Evolutionary conservation across 2,329 filamentous ascomycete genomes (phyloP).

Genomic region (Westerdykella sp.): DNA sequence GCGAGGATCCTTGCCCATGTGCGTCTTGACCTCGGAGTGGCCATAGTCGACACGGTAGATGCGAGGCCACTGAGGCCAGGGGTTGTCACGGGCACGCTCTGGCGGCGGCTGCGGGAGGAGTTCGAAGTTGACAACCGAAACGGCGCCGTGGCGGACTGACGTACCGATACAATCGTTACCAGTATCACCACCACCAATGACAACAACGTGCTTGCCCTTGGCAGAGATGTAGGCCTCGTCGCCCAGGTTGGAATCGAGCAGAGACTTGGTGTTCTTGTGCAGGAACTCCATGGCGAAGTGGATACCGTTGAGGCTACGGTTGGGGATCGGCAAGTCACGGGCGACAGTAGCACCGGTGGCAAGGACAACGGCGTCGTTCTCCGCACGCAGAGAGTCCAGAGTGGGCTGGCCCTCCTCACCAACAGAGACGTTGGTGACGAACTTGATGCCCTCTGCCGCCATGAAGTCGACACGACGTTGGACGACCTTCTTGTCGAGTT

Average conservation of each 20-base stretch:
- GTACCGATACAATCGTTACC: constrained; percentile 98
- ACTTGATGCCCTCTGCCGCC: constrained; percentile 78
- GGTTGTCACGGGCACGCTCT: constrained; percentile 88
- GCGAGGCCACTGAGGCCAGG: constrained; percentile 96
- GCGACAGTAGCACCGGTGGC: constrained; percentile 90
- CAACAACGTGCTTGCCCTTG: constrained; percentile 91
- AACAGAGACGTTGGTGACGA: constrained; percentile 70
- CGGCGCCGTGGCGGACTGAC: constrained; percentile 89
- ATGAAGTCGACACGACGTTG: constrained; percentile 94
- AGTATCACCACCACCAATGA: constrained; percentile 96
- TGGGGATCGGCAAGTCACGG: constrained; percentile 85
- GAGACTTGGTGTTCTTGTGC: constrained; percentile 95
- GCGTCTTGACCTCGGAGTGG: constrained; percentile 89
- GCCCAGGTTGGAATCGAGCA: constrained; percentile 81
- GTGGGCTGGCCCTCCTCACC: constrained; percentile 67
- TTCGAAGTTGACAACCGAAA: constrained; percentile 95
- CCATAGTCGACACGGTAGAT: constrained; percentile 99
- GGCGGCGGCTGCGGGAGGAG: constrained; percentile 85
- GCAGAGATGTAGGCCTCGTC: constrained; percentile 87
- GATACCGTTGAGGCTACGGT: constrained; percentile 79
- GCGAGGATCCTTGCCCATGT: constrained; percentile 91
- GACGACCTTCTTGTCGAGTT: constrained; percentile 95
- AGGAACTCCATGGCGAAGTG: constrained; percentile 98
- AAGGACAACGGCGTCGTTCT: constrained; percentile 79
- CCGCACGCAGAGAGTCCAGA: constrained; percentile 64